Conservation (phyloP, 495 filamentous ascomycete genomes). For the Pyronema omphalodes region DNA sequence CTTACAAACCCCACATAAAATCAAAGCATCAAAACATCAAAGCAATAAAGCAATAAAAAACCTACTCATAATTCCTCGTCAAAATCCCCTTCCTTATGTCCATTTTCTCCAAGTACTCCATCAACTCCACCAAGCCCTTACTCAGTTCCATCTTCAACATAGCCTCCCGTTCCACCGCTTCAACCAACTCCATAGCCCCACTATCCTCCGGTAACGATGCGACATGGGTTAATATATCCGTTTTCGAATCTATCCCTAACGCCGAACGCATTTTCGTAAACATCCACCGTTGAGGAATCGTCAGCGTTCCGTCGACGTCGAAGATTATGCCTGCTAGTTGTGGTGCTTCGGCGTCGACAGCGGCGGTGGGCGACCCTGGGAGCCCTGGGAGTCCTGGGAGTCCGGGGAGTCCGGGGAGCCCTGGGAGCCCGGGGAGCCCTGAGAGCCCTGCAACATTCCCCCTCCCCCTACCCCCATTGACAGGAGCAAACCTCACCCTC, state of each 20-base stretch:
- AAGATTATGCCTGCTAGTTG: constrained; percentile 69
- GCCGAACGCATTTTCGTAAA: constrained; percentile 62
- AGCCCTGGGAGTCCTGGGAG: no score
- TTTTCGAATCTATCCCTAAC: constrained; percentile 42
- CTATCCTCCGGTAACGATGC: constrained; percentile 44
- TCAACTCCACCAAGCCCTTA: constrained; percentile 52
- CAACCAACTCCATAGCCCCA: constrained; percentile 52
- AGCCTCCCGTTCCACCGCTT: constrained; percentile 55
- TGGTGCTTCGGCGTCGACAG: no score
- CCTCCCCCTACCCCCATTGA: no score
- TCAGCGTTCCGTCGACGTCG: constrained; percentile 81
- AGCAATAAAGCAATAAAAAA: no score
- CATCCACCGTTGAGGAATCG: constrained; percentile 75
- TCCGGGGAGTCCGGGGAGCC: no score
- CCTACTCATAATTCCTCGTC: constrained; percentile 78
- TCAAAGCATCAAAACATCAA: background rate
- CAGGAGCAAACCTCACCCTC: no score
- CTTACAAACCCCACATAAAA: background rate
- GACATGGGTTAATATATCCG: constrained; percentile 81
- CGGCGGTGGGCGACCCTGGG: no score
- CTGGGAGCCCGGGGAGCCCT: no score
- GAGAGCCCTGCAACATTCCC: no score
- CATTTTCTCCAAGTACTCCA: constrained; percentile 56
- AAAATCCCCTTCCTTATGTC: constrained; percentile 63
- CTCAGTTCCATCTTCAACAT: constrained; percentile 67